A percentile compares a stretch with the other conserved stretches of the same genome.
Conservation (phyloP, 1,284 basidiomycete species). For the Cryptococcus wingfieldii region DNA sequence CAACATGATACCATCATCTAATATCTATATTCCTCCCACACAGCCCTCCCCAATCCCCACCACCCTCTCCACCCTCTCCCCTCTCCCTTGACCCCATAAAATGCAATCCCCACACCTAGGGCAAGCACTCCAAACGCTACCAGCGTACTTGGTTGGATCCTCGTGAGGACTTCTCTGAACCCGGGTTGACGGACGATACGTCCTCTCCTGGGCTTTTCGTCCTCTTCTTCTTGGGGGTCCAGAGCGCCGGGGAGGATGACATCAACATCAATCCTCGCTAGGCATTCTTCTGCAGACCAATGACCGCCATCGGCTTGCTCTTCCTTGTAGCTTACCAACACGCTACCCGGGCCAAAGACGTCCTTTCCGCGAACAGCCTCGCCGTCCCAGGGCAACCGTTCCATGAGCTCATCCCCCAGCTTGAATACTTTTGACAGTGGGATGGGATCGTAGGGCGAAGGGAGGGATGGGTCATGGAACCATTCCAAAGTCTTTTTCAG, state of each 20-base stretch:
- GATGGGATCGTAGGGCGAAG: slow-evolving; percentile 41
- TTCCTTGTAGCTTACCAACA: slow-evolving; percentile 36
- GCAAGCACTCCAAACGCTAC: slow-evolving; percentile 34
- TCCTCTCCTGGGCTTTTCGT: slow-evolving; percentile 6
- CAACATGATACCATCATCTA: too few species aligned
- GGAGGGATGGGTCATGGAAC: slow-evolving; percentile 2
- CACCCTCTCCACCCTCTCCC: neutral
- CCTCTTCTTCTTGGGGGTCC: slow-evolving; percentile 7
- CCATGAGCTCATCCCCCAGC: slow-evolving; percentile 37
- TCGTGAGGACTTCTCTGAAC: slow-evolving; percentile 9
- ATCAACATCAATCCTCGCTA: slow-evolving; percentile 8
- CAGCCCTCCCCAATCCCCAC: too few species aligned
- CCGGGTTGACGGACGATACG: neutral
- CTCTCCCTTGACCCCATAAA: slow-evolving; percentile 27
- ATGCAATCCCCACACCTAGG: slow-evolving; percentile 36
- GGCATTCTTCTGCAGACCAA: slow-evolving; percentile 9
- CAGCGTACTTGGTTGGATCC: slow-evolving; percentile 11
- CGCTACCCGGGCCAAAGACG: slow-evolving; percentile 41
- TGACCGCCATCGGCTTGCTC: slow-evolving; percentile 9
- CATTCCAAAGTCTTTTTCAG: slow-evolving; percentile 6
- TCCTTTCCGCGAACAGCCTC: slow-evolving; percentile 33
- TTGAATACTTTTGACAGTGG: slow-evolving; percentile 39
- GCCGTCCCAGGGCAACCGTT: slow-evolving; percentile 38
- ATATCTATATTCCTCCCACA: too few species aligned
- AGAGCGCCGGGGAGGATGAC: slow-evolving; percentile 14